A percentile compares a stretch with the other conserved stretches of the same genome.
phyloP scores from a whole-genome alignment of 139 green algal species.

The Chloropicon primus region DNA sequence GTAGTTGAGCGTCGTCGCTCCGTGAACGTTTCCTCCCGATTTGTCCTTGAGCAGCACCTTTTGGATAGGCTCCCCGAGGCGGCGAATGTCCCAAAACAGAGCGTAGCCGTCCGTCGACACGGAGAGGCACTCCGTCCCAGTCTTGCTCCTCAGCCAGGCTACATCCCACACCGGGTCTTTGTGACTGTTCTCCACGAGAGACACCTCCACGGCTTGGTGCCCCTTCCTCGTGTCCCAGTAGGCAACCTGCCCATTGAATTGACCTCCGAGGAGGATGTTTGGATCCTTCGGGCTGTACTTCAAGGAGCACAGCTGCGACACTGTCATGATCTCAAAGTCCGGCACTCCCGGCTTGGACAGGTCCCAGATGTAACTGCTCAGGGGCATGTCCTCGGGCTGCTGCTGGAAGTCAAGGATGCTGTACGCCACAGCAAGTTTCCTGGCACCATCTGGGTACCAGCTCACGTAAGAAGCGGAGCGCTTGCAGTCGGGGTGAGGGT shows the following conservation, averaged over 20 bases:
- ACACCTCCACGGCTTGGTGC: slow-evolving; percentile 40
- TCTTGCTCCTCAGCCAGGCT: slow-evolving; percentile 84
- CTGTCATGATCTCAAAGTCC: slow-evolving; percentile 53
- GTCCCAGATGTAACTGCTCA: slow-evolving; percentile 78
- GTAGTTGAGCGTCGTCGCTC: slow-evolving; percentile 56
- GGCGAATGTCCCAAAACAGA: slow-evolving; percentile 56
- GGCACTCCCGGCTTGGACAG: slow-evolving; percentile 68
- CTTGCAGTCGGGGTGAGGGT: slow-evolving; percentile 35
- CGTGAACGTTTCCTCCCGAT: slow-evolving; percentile 7
- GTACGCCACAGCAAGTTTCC: slow-evolving; percentile 55
- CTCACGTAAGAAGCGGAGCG: slow-evolving; percentile 51
- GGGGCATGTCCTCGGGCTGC: slow-evolving; percentile 47
- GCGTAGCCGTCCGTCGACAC: slow-evolving; percentile 60
- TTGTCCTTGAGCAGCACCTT: slow-evolving; percentile 52
- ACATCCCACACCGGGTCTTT: slow-evolving; percentile 73
- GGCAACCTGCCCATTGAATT: slow-evolving; percentile 80
- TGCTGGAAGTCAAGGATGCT: slow-evolving; percentile 73
- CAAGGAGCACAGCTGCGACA: slow-evolving; percentile 58
- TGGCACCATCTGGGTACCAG: slow-evolving; percentile 66
- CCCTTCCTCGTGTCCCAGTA: slow-evolving; percentile 79
- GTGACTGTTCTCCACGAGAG: slow-evolving; percentile 44
- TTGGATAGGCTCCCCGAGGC: slow-evolving; percentile 54
- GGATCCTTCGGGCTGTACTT: slow-evolving; percentile 71
- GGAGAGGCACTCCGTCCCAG: slow-evolving; percentile 72
- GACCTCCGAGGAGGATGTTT: slow-evolving; percentile 62